Conservation (phyloP, 805 yeast species). For the Kodamaea restingae region DNA sequence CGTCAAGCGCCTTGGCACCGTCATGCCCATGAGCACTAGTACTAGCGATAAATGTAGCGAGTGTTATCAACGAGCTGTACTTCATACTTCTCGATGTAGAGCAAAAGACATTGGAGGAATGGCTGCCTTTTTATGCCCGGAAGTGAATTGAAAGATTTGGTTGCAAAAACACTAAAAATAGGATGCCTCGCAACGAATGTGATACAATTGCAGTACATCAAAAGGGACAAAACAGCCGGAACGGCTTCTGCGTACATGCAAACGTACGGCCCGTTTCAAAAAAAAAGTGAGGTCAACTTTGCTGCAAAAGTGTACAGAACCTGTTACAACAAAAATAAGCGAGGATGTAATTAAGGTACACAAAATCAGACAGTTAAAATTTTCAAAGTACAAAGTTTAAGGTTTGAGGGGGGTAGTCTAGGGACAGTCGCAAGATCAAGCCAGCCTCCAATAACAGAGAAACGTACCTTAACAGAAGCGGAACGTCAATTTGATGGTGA, state of each 20-base stretch:
- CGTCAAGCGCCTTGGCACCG: neutral
- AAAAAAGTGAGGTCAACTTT: neutral
- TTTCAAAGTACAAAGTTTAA: no score
- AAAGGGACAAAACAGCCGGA: neutral
- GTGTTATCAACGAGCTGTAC: neutral
- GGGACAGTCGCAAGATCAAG: no score
- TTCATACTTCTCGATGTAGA: neutral
- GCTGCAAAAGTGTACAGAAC: neutral
- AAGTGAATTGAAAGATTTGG: no score
- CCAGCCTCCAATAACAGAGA: no score
- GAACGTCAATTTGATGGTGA: no score
- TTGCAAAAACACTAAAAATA: no score
- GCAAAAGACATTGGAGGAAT: neutral
- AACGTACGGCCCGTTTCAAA: neutral
- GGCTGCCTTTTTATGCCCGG: neutral
- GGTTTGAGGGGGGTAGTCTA: no score
- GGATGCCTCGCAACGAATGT: neutral
- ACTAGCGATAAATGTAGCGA: neutral
- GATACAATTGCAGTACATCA: neutral
- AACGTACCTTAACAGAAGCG: no score
- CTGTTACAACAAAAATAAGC: neutral
- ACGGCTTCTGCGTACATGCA: no score
- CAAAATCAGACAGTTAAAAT: neutral
- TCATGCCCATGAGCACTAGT: neutral
- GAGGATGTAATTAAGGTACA: neutral